phyloP scores from a whole-genome alignment of 2,329 filamentous ascomycete genomes.

The Emmonsiellopsis sp. region DNA sequence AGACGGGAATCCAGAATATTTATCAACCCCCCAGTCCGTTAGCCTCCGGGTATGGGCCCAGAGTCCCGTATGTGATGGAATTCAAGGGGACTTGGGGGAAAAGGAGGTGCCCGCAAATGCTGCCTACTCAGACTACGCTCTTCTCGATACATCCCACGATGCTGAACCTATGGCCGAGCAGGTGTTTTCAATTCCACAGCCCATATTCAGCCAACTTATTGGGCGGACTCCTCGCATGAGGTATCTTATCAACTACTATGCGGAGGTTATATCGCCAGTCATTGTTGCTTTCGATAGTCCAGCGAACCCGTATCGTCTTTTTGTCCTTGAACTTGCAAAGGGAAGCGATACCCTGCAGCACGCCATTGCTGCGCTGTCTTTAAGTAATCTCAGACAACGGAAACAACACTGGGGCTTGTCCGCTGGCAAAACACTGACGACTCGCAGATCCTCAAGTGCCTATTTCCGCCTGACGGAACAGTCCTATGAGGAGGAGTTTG shows the following conservation, averaged over 20 bases:
- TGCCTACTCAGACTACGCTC: not conserved
- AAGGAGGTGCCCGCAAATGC: not conserved
- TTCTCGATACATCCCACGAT: not conserved
- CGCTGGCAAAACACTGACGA: slow-evolving; percentile 42
- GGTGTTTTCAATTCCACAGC: slow-evolving; percentile 20
- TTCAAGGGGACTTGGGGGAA: not conserved
- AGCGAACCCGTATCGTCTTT: slow-evolving; percentile 73
- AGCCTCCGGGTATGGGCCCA: not conserved
- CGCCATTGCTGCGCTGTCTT: slow-evolving; percentile 78
- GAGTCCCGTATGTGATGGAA: not conserved
- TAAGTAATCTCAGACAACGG: slow-evolving; percentile 83
- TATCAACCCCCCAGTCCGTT: not conserved
- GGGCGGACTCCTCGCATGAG: slow-evolving; percentile 66
- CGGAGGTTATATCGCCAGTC: slow-evolving; percentile 81
- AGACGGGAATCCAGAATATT: not conserved
- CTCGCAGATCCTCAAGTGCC: slow-evolving; percentile 39
- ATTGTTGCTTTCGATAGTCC: slow-evolving; percentile 86
- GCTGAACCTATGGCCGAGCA: not conserved
- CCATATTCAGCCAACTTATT: slow-evolving; percentile 38
- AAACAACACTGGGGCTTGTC: slow-evolving; percentile 46
- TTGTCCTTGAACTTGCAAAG: slow-evolving; percentile 68
- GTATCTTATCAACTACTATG: slow-evolving; percentile 88
- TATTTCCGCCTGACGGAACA: slow-evolving; percentile 33
- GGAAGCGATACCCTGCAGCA: slow-evolving; percentile 79
- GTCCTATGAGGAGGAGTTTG: slow-evolving; percentile 25